Evolutionary conservation across 2,329 filamentous ascomycete genomes (phyloP).

Genomic region (Neoascochyta sp.): DNA sequence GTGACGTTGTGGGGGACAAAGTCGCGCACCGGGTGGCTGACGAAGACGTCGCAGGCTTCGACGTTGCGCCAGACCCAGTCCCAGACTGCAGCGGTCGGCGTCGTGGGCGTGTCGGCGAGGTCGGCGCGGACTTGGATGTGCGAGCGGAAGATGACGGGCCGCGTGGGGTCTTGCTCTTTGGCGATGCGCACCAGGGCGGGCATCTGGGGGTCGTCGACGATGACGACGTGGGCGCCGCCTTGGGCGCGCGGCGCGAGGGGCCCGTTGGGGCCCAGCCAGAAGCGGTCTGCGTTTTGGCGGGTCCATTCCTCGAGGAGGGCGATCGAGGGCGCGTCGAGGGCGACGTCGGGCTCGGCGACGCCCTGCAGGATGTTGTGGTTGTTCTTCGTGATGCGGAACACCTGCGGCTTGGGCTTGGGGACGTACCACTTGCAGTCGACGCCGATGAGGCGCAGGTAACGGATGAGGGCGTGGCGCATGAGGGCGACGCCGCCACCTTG

Average conservation of each 20-base stretch:
- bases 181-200: constrained; percentile 71
- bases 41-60: constrained; percentile 69
- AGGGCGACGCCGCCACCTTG: constrained; percentile 80
- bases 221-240: constrained; percentile 71
- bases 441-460: constrained; percentile 63
- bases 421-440: constrained; percentile 74
- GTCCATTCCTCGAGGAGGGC: constrained; percentile 67
- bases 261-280: constrained; percentile 67
- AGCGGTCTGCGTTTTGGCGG: constrained; percentile 66
- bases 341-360: constrained; percentile 59
- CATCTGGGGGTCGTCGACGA: constrained; percentile 85
- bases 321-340: constrained; percentile 62
- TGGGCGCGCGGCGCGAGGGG: constrained; percentile 62
- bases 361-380: constrained; percentile 87
- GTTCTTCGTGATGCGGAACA: constrained; percentile 81
- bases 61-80: constrained; percentile 70
- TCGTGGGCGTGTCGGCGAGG: constrained; percentile 59
- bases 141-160: constrained; percentile 74
- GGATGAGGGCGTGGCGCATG: constrained; percentile 75
- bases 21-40: constrained; percentile 72
- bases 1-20: constrained; percentile 71
- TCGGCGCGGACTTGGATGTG: constrained; percentile 81
- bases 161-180: constrained; percentile 65
- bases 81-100: constrained; percentile 72
- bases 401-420: constrained; percentile 72